phyloP scores from a whole-genome alignment of 2,329 filamentous ascomycete genomes.

The Chlorencoelia australis region DNA sequence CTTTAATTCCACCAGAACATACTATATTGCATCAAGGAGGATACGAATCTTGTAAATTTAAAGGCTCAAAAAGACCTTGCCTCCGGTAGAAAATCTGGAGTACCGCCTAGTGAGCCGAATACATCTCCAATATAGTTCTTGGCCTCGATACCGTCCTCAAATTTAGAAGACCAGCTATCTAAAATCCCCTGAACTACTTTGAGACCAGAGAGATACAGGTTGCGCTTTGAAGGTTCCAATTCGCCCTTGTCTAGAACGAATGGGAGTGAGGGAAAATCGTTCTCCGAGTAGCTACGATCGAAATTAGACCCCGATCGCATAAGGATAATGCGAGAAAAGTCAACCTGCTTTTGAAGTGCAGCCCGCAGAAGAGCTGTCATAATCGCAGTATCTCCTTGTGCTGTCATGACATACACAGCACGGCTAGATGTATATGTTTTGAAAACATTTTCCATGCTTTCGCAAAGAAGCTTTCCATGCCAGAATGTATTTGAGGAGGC shows the following conservation, averaged over 20 bases:
- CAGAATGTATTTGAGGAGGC: slow-evolving; percentile 69
- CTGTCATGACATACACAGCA: slow-evolving; percentile 58
- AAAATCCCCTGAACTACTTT: slow-evolving; percentile 52
- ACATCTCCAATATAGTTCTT: slow-evolving; percentile 60
- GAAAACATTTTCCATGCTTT: slow-evolving; percentile 57
- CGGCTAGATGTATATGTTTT: slow-evolving; percentile 56
- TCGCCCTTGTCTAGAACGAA: slow-evolving; percentile 50
- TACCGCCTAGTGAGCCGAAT: slow-evolving; percentile 54
- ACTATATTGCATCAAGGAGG: no score
- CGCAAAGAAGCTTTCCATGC: slow-evolving; percentile 48
- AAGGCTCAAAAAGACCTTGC: no score
- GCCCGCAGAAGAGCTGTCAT: slow-evolving; percentile 55
- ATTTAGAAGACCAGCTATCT: slow-evolving; percentile 48
- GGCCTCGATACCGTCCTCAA: slow-evolving; percentile 35
- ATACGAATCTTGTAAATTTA: no score
- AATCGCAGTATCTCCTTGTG: slow-evolving; percentile 63
- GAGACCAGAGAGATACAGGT: slow-evolving; percentile 56
- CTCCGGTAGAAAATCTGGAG: slow-evolving; percentile 52
- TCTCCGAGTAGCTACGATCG: slow-evolving; percentile 58
- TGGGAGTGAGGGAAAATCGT: no score
- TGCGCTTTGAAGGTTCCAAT: slow-evolving; percentile 53
- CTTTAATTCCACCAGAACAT: no score
- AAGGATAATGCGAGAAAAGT: slow-evolving; percentile 57
- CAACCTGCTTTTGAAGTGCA: slow-evolving; percentile 41
- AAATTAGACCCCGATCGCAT: slow-evolving; percentile 64